These are phyloP conservation scores for Solanum boliviense DNA, from an alignment of 257 asterid species.

Conservation along the genomic window DNA sequence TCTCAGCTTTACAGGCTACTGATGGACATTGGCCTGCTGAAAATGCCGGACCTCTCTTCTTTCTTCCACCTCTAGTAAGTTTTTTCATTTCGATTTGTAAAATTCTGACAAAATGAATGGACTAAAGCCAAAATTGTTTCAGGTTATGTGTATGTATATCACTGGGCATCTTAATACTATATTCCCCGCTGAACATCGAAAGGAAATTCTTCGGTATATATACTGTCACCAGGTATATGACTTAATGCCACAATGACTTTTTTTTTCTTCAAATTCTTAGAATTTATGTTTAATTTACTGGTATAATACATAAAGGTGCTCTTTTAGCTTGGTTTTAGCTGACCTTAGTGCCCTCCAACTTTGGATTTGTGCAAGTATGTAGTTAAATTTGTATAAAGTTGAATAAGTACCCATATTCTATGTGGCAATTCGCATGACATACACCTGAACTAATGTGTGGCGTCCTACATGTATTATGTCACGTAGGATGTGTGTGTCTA, in stretches of 20 bases:
- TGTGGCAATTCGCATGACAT: background rate
- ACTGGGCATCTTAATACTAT: conserved; percentile 54
- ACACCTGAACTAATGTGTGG: background rate
- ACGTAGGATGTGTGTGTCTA: too few species aligned
- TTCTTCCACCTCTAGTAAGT: conserved; percentile 69
- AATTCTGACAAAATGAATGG: background rate
- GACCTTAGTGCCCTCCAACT: background rate
- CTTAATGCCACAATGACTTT: background rate
- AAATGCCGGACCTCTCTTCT: conserved; percentile 70
- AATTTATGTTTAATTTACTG: background rate
- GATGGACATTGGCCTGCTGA: conserved; percentile 96
- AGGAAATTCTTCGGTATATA: conserved; percentile 56
- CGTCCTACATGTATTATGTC: too few species aligned
- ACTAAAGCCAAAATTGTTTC: background rate
- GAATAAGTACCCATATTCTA: too few species aligned
- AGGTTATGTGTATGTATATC: conserved; percentile 57
- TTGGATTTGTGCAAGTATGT: fast-evolving
- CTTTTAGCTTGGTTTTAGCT: background rate
- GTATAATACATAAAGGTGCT: background rate
- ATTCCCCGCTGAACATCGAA: conserved; percentile 39
- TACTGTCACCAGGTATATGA: conserved; percentile 61
- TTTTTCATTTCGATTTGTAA: background rate
- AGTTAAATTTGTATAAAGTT: background rate
- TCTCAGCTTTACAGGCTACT: conserved; percentile 67
- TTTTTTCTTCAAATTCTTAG: background rate